Conservation (phyloP, 108 stramenopile genomes). For the Discostella pseudostelligera region DNA sequence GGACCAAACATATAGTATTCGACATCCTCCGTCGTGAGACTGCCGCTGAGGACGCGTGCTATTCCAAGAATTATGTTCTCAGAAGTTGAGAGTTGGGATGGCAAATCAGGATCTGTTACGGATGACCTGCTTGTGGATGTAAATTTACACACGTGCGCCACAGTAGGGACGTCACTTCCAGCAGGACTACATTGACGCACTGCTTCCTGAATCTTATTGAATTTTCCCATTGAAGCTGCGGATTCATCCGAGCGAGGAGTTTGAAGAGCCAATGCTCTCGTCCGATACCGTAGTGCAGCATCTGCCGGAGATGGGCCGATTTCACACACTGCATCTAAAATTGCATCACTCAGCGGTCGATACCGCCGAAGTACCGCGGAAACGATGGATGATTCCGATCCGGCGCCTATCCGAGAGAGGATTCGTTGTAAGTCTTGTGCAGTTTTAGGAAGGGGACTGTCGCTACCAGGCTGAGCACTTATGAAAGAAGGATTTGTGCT, state of each 20-base stretch:
- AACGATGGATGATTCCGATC: conserved; percentile 66
- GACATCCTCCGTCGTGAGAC: conserved; percentile 55
- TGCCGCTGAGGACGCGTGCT: conserved; percentile 76
- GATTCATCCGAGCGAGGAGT: conserved; percentile 20
- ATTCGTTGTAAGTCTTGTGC: conserved; percentile 55
- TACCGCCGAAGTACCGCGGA: conserved; percentile 72
- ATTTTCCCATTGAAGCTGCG: conserved; percentile 17
- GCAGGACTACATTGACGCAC: conserved; percentile 57
- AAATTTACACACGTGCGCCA: conserved; percentile 86
- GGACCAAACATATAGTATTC: conserved; percentile 77
- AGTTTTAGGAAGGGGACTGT: conserved; percentile 26
- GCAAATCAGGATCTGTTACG: conserved; percentile 67
- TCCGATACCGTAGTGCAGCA: conserved; percentile 56
- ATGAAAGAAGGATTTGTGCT: conserved; percentile 40
- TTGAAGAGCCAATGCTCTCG: conserved; percentile 58
- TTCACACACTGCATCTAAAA: conserved; percentile 79
- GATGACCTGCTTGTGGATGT: conserved; percentile 54
- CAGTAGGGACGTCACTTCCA: conserved; percentile 46
- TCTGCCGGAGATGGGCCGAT: conserved; percentile 65
- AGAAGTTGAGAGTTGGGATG: conserved; percentile 23
- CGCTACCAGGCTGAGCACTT: conserved; percentile 7
- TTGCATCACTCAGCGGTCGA: conserved; percentile 74
- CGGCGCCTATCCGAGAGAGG: conserved; percentile 63
- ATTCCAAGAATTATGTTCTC: conserved; percentile 71
- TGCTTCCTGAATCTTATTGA: conserved; percentile 53